Conservation (phyloP, 257 asterid species). For the Cynanchum wilfordii region DNA sequence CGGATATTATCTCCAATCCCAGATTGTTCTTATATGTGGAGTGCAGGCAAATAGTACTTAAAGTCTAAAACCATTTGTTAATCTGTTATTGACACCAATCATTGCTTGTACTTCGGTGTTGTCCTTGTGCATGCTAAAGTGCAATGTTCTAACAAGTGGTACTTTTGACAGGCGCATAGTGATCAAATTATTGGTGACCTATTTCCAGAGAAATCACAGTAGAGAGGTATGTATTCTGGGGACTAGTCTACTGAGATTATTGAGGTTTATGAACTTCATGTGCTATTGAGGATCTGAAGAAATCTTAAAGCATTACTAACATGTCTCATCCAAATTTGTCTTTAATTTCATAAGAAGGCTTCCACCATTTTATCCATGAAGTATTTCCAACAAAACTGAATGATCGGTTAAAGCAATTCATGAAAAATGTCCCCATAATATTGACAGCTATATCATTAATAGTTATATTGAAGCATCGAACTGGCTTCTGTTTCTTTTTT, state of each 20-base stretch:
- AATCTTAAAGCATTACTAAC: neutral
- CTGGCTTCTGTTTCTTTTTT: neutral
- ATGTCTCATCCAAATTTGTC: neutral
- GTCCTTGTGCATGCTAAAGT: neutral
- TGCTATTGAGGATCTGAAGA: neutral
- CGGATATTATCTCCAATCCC: neutral
- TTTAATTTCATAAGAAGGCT: neutral
- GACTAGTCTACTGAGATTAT: neutral
- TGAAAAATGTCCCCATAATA: neutral
- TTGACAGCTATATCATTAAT: neutral
- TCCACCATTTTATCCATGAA: neutral
- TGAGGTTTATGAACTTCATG: neutral
- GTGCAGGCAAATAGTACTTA: neutral
- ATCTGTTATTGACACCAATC: neutral
- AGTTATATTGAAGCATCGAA: neutral
- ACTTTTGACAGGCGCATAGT: slow-evolving; percentile 83
- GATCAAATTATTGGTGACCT: slow-evolving; percentile 87
- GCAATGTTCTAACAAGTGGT: slow-evolving; percentile 3
- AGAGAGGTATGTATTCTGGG: slow-evolving; percentile 57
- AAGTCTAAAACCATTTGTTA: neutral
- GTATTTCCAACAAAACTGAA: neutral
- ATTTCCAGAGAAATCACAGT: slow-evolving; percentile 96
- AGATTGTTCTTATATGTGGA: neutral
- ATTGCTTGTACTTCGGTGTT: neutral
- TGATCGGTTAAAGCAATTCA: neutral